Evolutionary conservation across 805 yeast genomes (phyloP).

Genomic region (Tanozyma kutaoensis): DNA sequence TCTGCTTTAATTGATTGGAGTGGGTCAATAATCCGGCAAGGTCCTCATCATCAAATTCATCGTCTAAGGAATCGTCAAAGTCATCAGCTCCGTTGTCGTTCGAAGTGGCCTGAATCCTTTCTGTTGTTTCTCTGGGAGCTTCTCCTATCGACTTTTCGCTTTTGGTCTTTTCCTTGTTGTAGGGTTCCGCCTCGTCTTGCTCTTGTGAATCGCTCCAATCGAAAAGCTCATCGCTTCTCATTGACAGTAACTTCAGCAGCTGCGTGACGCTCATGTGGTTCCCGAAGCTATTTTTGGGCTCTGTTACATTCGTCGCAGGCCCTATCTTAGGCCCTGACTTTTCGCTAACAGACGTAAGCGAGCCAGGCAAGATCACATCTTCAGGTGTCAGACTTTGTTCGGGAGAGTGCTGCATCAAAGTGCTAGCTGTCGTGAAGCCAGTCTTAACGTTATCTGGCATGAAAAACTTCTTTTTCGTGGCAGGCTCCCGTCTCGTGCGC

Average conservation of each 20-base stretch:
- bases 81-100: conserved; percentile 1
- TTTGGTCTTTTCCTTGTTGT: no score
- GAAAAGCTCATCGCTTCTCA: conserved; percentile 1
- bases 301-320: background rate
- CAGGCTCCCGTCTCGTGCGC: conserved; percentile 5
- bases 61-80: conserved; percentile 8
- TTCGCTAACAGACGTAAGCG: background rate
- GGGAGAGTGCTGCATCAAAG: background rate
- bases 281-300: background rate
- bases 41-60: conserved; percentile 11
- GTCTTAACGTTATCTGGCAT: conserved; percentile 65
- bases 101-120: background rate
- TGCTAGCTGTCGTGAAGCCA: conserved; percentile 29
- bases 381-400: background rate
- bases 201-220: conserved; percentile 1
- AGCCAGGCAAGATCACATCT: background rate
- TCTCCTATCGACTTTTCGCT: background rate
- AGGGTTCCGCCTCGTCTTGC: no score
- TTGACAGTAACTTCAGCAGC: background rate
- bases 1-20: background rate
- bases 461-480: conserved; percentile 34
- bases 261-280: background rate
- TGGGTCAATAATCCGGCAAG: conserved; percentile 9
- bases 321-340: background rate
- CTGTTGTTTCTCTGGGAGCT: background rate